Base-by-base conservation (phyloP, 306 rosid species). In the Oxytropis ochrocephala region DNA sequence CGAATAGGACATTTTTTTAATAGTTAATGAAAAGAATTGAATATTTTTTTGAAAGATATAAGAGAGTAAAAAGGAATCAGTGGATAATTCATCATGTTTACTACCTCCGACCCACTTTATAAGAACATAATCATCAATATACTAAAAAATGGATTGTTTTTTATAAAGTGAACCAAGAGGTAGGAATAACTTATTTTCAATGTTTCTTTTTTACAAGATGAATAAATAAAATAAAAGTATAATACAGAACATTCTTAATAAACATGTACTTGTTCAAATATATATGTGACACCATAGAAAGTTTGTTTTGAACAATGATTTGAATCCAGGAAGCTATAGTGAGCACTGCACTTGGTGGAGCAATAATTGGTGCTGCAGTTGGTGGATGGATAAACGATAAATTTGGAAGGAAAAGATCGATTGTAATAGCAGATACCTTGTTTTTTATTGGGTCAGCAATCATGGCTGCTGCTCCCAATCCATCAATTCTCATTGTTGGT, bases 381-480 rank as follows among this genome's bases (percentile, higher is more conserved):
- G 94, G 94, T 0, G 90, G 90, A 41, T 85, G 88, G 86, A 55
- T 85, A 14, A 85, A 83, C 11, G 90, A 88, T 53, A 80, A 76
- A 8, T 81, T 36, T 8, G 94, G 94, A 42, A 79, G 88, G 47
- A 84, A 36, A 70, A 13, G 2, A 17, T 73, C 87, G n/a, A 61
- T 88, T 5, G 1, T 88, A 0, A 0, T 27, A 8, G 94, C 87
- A 16, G 94, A 88, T 65, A 27, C 56, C 7, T 79, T 87, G 3
- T 84, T 87, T 76, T 75, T 87, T 2, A 11, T 46, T 50, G 92
- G 92, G 16, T 77, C 90, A 4, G 77, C 18, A 21, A 33, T 88
- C 54, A 81, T 88, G 90, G 87, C 88, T 27, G 55, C 84, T 7
- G 85, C 90, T 33, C 0, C 69, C 0, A 53, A 2, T 11, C 81